Percentiles rank a stretch among this genome's conserved stretches.
These are phyloP conservation scores for Stylosanthes scabra DNA, from an alignment of 331 rosid species.

Conservation along the genomic window DNA sequence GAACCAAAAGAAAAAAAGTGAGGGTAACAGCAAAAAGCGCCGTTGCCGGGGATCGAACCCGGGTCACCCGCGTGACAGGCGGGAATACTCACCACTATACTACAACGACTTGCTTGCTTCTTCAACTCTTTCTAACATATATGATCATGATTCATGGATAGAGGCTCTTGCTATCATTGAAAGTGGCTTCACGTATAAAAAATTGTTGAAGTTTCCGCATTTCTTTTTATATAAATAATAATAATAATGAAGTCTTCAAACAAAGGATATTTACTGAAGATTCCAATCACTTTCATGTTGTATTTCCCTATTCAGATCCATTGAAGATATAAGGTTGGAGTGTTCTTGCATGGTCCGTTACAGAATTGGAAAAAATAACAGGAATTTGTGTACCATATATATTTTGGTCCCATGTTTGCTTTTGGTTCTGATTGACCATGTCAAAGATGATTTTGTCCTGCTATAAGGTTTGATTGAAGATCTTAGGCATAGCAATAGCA, in stretches of 20 bases:
- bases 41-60: constrained; percentile 97
- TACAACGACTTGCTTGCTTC: constrained; percentile 62
- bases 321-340: constrained; percentile 7
- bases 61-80: constrained; percentile 98
- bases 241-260: neutral
- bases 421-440: constrained; percentile 13
- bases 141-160: too few species aligned
- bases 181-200: neutral
- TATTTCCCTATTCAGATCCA: neutral
- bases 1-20: too few species aligned
- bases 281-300: constrained; percentile 13
- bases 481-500: neutral
- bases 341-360: constrained; percentile 29
- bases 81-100: constrained; percentile 95
- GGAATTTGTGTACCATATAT: constrained; percentile 16
- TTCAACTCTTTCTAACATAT: too few species aligned
- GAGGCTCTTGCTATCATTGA: too few species aligned
- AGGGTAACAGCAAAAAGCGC: constrained; percentile 5
- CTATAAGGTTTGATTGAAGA: neutral
- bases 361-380: constrained; percentile 15
- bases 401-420: constrained; percentile 8
- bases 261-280: neutral
- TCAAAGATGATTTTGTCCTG: constrained; percentile 14
- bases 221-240: neutral
- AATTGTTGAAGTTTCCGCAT: neutral